Conservation (phyloP, 2,329 filamentous ascomycete species). For the Exophiala aquamarina region DNA sequence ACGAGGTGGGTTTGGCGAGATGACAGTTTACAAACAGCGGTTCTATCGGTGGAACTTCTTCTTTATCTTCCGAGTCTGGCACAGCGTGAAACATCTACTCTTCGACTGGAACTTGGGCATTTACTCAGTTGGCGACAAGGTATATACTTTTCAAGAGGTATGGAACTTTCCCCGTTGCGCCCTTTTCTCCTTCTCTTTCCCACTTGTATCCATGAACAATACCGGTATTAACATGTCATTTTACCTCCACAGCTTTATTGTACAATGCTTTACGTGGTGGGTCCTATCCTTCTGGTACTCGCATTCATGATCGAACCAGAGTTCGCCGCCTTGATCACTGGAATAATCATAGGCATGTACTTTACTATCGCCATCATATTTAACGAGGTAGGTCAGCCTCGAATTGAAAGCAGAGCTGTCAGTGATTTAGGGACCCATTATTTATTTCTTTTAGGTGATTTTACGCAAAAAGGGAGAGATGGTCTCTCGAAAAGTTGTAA, state of each 20-base stretch:
- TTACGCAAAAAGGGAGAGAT: constrained; percentile 40
- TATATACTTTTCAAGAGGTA: constrained; percentile 50
- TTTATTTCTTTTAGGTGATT: not conserved
- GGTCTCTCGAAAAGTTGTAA: constrained; percentile 38
- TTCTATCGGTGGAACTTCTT: constrained; percentile 56
- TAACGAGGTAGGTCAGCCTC: constrained; percentile 47
- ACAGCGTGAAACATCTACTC: constrained; percentile 49
- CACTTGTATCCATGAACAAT: too few relatives aligned
- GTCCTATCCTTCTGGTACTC: constrained; percentile 48
- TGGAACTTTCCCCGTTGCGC: constrained; percentile 1
- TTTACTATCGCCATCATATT: constrained; percentile 46
- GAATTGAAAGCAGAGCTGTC: not conserved
- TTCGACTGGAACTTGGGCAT: constrained; percentile 49
- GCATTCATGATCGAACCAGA: constrained; percentile 43
- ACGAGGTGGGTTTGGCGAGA: constrained; percentile 53
- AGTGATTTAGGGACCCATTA: not conserved
- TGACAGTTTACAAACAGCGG: constrained; percentile 53
- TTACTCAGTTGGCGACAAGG: constrained; percentile 52
- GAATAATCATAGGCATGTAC: constrained; percentile 44
- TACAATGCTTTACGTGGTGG: constrained; percentile 46
- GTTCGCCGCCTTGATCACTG: constrained; percentile 42
- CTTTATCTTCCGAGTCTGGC: constrained; percentile 50
- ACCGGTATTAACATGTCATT: too few relatives aligned
- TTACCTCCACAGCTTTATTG: constrained; percentile 40
- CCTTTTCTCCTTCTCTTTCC: not conserved